Conservation (phyloP, 2,329 filamentous ascomycete genomes). For the Venturia aucupariae region DNA sequence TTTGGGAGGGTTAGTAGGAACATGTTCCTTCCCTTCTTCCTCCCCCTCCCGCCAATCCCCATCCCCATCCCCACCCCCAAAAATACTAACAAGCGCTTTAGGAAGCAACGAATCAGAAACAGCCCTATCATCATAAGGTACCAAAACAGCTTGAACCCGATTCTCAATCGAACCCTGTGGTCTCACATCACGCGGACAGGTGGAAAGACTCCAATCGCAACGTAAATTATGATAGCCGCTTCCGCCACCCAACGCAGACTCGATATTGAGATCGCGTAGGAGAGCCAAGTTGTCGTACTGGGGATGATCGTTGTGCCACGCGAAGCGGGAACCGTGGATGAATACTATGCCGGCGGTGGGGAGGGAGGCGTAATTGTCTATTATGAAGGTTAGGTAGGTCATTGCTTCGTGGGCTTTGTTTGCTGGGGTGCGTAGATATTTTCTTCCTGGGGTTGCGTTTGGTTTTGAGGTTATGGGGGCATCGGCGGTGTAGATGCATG, state of each 20-base stretch:
- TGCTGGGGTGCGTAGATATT: slow-evolving; percentile 34
- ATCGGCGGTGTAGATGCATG: slow-evolving; percentile 38
- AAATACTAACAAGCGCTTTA: background rate
- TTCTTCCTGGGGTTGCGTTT: too few species aligned
- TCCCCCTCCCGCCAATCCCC: too few species aligned
- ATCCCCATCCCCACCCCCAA: background rate
- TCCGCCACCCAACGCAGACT: slow-evolving; percentile 27
- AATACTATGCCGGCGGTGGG: slow-evolving; percentile 33
- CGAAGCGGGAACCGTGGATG: slow-evolving; percentile 34
- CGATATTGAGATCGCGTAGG: slow-evolving; percentile 31
- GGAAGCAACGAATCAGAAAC: slow-evolving; percentile 25
- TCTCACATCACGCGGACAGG: background rate
- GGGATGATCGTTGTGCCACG: slow-evolving; percentile 32
- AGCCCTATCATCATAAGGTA: slow-evolving; percentile 32
- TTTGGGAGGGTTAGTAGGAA: too few species aligned
- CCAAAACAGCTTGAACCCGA: slow-evolving; percentile 30
- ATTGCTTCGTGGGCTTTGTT: slow-evolving; percentile 40
- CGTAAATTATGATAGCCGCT: slow-evolving; percentile 41
- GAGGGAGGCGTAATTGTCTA: slow-evolving; percentile 36
- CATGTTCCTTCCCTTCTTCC: too few species aligned
- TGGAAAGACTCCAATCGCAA: slow-evolving; percentile 41
- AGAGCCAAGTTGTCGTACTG: slow-evolving; percentile 38
- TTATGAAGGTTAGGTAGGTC: slow-evolving; percentile 38
- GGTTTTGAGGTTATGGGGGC: slow-evolving; percentile 22
- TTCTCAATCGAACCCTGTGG: slow-evolving; percentile 25